A percentile compares a stretch with the other conserved stretches of the same genome.
These are phyloP conservation scores for Podaxis rugospora DNA, from an alignment of 768 basidiomycete genomes.

Conservation along the genomic window DNA sequence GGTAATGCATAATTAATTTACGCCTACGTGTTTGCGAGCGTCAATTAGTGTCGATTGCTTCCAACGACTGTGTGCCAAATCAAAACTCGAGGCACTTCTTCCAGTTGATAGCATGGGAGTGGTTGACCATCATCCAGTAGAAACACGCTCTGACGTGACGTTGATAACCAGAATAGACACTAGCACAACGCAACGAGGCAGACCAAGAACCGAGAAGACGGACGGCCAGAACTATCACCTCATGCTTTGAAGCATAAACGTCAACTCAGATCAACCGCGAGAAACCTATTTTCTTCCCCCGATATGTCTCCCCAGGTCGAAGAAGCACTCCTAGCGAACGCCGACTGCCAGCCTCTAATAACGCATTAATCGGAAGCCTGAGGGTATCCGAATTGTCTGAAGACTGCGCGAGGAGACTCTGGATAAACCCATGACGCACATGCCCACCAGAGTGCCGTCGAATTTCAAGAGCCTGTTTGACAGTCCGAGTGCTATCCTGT, in stretches of 20 bases:
- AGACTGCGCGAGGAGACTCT: not conserved
- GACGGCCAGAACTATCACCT: not conserved
- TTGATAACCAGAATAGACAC: not conserved
- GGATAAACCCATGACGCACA: not conserved
- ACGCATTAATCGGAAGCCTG: not conserved
- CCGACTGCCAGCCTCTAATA: not conserved
- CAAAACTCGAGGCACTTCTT: not conserved
- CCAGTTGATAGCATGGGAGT: not conserved
- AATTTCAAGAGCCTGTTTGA: not conserved
- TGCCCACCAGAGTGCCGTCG: not conserved
- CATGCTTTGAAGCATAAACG: not conserved
- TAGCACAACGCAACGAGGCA: not conserved
- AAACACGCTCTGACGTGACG: not conserved
- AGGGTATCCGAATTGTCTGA: not conserved
- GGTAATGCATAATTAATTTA: not conserved
- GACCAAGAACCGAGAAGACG: not conserved
- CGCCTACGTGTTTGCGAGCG: not conserved
- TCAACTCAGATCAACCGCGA: not conserved
- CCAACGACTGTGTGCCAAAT: not conserved
- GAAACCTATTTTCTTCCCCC: constrained; percentile 1
- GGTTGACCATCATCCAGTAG: not conserved
- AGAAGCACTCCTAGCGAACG: not conserved
- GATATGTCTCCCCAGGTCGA: not conserved
- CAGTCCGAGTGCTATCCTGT: not conserved
- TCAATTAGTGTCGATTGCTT: not conserved